phyloP scores from a whole-genome alignment of 768 basidiomycete genomes.

The Mycena capillaripes region DNA sequence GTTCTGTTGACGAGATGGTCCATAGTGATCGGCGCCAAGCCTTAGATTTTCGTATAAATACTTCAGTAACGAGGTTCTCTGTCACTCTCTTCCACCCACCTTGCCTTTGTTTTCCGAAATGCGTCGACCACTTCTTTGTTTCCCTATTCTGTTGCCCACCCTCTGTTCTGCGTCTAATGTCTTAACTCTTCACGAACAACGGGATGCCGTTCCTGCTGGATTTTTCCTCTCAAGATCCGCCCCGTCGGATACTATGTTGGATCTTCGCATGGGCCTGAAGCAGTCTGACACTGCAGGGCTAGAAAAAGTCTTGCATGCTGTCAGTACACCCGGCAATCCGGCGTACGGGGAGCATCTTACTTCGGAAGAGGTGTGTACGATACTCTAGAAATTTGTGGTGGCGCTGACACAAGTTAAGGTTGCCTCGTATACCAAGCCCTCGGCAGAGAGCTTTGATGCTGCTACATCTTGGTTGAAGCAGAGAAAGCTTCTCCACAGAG shows the following conservation, averaged over 20 bases:
- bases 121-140: neutral
- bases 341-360: constrained; percentile 46
- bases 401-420: constrained; percentile 5
- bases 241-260: constrained; percentile 36
- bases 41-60: neutral
- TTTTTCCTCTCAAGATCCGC: constrained; percentile 40
- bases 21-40: neutral
- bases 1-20: neutral
- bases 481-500: constrained; percentile 34
- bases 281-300: constrained; percentile 45
- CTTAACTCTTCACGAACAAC: constrained; percentile 33
- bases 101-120: neutral
- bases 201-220: constrained; percentile 37
- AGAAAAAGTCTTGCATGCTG: constrained; percentile 45
- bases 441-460: constrained; percentile 13
- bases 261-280: constrained; percentile 49
- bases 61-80: neutral
- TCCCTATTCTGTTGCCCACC: neutral
- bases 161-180: neutral
- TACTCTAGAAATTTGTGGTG: neutral
- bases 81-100: neutral
- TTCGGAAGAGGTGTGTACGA: constrained; percentile 44
- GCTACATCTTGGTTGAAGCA: constrained; percentile 39
- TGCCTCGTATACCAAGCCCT: constrained; percentile 11
- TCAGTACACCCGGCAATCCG: constrained; percentile 46